Percentiles rank a stretch among this genome's conserved stretches.
Conservation (phyloP, 495 filamentous ascomycete genomes). For the Aspergillus carlsbadensis region DNA sequence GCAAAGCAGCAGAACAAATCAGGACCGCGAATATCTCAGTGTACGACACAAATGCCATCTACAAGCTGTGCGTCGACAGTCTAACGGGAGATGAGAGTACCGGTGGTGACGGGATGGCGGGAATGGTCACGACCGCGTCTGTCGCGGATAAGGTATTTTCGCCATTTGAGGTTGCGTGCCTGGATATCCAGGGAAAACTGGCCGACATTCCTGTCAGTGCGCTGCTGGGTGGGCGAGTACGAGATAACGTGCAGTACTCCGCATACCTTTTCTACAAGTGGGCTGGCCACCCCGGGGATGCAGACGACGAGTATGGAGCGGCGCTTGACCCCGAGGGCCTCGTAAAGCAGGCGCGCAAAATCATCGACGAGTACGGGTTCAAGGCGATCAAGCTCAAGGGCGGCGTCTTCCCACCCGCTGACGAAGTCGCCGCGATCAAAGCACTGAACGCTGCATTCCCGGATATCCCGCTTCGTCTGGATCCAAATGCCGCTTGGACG, state of each 20-base stretch:
- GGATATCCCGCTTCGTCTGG: not conserved
- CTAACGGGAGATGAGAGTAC: not conserved
- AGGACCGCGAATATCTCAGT: not conserved
- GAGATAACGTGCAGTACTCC: slow-evolving; percentile 3
- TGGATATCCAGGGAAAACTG: not conserved
- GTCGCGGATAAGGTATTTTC: slow-evolving; percentile 1
- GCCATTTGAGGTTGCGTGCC: slow-evolving; percentile 1
- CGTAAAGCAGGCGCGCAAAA: not conserved
- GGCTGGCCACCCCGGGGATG: not conserved
- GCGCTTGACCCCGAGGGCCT: not conserved
- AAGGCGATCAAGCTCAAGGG: slow-evolving; percentile 1
- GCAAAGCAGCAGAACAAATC: not conserved
- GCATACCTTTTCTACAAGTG: slow-evolving; percentile 5
- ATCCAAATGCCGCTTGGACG: slow-evolving; percentile 4
- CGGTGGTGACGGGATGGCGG: slow-evolving; percentile 4
- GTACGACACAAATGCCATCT: slow-evolving; percentile 5
- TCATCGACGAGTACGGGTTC: not conserved
- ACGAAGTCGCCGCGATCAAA: slow-evolving; percentile 1
- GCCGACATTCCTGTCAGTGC: not conserved
- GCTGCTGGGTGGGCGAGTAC: not conserved
- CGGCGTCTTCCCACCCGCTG: not conserved
- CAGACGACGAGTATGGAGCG: not conserved
- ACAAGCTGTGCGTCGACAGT: slow-evolving; percentile 2
- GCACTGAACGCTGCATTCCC: not conserved
- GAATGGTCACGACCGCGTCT: not conserved